Evolutionary conservation across 805 yeast species (phyloP).

Genomic region (Yarrowia bubula): DNA sequence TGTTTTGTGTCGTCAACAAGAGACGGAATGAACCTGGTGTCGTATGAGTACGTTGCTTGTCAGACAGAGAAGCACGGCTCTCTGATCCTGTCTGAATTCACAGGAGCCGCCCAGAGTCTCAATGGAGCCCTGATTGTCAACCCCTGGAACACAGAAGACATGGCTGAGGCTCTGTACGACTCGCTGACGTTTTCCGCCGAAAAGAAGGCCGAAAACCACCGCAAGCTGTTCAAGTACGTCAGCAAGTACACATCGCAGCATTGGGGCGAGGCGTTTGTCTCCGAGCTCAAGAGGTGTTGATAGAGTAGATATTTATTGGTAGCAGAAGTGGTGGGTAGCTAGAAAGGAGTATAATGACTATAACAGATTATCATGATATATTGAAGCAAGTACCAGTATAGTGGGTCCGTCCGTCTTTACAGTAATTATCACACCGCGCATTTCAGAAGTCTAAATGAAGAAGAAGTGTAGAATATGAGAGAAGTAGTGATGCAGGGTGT

Average conservation of each 20-base stretch:
- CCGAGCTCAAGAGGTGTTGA: constrained; percentile 52
- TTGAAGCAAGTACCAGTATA: too few species aligned
- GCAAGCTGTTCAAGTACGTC: constrained; percentile 80
- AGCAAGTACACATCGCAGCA: constrained; percentile 90
- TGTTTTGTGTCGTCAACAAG: constrained; percentile 92
- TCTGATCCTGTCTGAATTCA: constrained; percentile 85
- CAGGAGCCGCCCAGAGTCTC: constrained; percentile 98
- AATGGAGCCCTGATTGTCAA: constrained; percentile 92
- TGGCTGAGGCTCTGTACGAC: constrained; percentile 81
- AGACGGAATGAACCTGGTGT: constrained; percentile 97
- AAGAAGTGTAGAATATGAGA: too few species aligned
- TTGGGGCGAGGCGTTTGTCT: constrained; percentile 97
- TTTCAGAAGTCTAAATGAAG: too few species aligned
- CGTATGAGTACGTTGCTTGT: constrained; percentile 95
- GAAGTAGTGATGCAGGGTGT: too few species aligned
- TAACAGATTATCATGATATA: too few species aligned
- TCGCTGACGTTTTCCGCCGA: constrained; percentile 83
- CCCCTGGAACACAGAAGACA: constrained; percentile 96
- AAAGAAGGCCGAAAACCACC: constrained; percentile 73
- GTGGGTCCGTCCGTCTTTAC: too few species aligned
- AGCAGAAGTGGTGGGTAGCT: neutral
- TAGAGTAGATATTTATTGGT: constrained; percentile 26
- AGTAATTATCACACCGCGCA: too few species aligned
- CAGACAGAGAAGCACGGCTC: constrained; percentile 84
- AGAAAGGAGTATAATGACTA: too few species aligned